Percentiles rank a stretch among this genome's conserved stretches.
Conservation (phyloP, 176 grass and related monocot species). For the Zizania latifolia region DNA sequence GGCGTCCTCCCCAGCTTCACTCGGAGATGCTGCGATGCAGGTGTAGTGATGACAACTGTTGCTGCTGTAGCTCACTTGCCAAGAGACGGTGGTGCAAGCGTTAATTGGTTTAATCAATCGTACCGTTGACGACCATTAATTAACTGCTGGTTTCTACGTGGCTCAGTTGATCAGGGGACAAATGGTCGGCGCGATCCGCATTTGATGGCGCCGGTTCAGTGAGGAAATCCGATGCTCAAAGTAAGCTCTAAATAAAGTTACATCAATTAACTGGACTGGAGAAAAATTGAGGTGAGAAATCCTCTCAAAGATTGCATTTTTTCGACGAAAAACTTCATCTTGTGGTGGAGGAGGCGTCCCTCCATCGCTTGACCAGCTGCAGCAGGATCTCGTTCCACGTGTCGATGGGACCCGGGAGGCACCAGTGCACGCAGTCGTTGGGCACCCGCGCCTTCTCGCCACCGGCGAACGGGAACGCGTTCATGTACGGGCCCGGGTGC, state of each 20-base stretch:
- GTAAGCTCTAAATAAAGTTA: background rate
- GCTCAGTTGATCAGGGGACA: background rate
- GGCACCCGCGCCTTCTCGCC: constrained; percentile 44
- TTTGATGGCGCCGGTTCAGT: background rate
- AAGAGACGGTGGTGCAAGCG: background rate
- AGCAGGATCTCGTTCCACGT: constrained; percentile 89
- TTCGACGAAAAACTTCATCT: background rate
- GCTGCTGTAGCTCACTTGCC: background rate
- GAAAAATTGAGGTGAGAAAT: background rate
- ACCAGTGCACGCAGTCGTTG: constrained; percentile 93
- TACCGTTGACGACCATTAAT: background rate
- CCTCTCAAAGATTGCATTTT: background rate
- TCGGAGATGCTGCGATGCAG: background rate
- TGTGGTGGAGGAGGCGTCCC: background rate
- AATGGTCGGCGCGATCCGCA: background rate
- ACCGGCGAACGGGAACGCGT: constrained; percentile 45
- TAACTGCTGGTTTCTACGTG: background rate
- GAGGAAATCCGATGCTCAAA: background rate
- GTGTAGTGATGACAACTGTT: background rate
- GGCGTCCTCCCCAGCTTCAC: no score
- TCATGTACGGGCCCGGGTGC: constrained; percentile 70
- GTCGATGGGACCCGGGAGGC: constrained; percentile 74
- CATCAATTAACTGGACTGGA: background rate
- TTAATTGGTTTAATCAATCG: background rate
- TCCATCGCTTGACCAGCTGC: constrained; percentile 58